These are phyloP conservation scores for Gautieria morchelliformis DNA, from an alignment of 768 basidiomycete species.

Conservation along the genomic window DNA sequence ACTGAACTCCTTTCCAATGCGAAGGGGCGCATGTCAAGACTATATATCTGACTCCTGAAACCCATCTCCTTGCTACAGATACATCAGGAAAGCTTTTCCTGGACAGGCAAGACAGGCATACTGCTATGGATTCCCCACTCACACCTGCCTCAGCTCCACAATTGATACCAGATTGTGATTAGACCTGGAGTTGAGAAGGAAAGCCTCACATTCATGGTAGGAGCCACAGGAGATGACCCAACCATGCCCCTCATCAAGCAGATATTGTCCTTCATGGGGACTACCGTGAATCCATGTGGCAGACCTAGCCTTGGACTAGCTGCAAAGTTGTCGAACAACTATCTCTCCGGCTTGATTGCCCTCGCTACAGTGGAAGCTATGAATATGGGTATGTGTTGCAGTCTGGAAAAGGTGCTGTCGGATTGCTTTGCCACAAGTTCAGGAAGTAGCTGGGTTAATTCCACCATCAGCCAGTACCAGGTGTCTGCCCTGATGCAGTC, in stretches of 20 bases:
- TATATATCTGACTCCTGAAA: slow-evolving; percentile 7
- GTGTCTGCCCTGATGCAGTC: slow-evolving; percentile 11
- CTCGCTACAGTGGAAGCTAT: slow-evolving; percentile 11
- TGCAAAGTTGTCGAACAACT: slow-evolving; percentile 10
- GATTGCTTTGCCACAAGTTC: slow-evolving; percentile 7
- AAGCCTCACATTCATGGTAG: slow-evolving; percentile 5
- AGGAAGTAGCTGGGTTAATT: slow-evolving; percentile 10
- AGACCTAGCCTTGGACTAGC: slow-evolving; percentile 5
- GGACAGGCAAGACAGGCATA: background rate
- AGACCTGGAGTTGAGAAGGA: slow-evolving; percentile 3
- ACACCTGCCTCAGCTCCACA: slow-evolving; percentile 3
- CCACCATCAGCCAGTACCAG: slow-evolving; percentile 6
- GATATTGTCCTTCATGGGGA: slow-evolving; percentile 3
- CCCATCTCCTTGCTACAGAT: slow-evolving; percentile 5
- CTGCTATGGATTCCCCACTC: background rate
- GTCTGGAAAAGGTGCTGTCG: slow-evolving; percentile 5
- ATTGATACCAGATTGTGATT: slow-evolving; percentile 9
- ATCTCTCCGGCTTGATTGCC: slow-evolving; percentile 10
- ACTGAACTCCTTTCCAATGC: too few relatives aligned
- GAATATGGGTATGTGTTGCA: slow-evolving; percentile 10
- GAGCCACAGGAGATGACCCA: slow-evolving; percentile 3
- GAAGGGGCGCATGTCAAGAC: slow-evolving; percentile 31
- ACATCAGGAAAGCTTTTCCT: slow-evolving; percentile 7
- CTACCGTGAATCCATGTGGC: slow-evolving; percentile 5
- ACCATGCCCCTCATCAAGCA: background rate